phyloP scores from a whole-genome alignment of 805 yeast species.

The Schizosaccharomyces osmophilus region DNA sequence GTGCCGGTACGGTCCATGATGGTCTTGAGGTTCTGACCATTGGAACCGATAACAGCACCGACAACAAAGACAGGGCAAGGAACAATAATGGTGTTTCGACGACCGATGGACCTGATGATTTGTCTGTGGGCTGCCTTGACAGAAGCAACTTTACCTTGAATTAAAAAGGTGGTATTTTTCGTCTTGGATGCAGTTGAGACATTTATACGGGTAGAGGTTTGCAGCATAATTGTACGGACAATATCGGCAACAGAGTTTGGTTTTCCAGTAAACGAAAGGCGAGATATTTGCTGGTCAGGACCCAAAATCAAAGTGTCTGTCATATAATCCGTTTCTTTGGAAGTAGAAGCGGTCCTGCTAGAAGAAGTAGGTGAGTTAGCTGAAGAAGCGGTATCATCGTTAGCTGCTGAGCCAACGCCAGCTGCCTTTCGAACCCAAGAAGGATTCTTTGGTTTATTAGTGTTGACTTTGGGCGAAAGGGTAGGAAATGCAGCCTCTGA shows the following conservation, averaged over 20 bases:
- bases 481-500: background rate
- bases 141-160: slow-evolving; percentile 45
- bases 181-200: slow-evolving; percentile 56
- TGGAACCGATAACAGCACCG: slow-evolving; percentile 63
- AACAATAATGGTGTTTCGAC: slow-evolving; percentile 20
- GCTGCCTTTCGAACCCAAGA: background rate
- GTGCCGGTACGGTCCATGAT: slow-evolving; percentile 44
- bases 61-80: slow-evolving; percentile 54
- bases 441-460: background rate
- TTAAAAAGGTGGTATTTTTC: slow-evolving; percentile 57
- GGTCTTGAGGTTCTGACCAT: slow-evolving; percentile 61
- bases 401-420: background rate
- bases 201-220: slow-evolving; percentile 45
- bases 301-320: background rate
- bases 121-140: slow-evolving; percentile 52
- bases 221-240: slow-evolving; percentile 23
- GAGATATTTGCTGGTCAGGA: background rate
- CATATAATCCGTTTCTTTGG: background rate
- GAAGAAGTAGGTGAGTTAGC: slow-evolving; percentile 1
- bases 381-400: background rate
- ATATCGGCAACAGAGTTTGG: slow-evolving; percentile 2
- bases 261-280: background rate
- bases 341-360: slow-evolving; percentile 1
- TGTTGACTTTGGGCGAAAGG: background rate
- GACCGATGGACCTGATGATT: slow-evolving; percentile 49